Conservation (phyloP, 257 asterid genomes). For the Dorcoceras hygrometricum region DNA sequence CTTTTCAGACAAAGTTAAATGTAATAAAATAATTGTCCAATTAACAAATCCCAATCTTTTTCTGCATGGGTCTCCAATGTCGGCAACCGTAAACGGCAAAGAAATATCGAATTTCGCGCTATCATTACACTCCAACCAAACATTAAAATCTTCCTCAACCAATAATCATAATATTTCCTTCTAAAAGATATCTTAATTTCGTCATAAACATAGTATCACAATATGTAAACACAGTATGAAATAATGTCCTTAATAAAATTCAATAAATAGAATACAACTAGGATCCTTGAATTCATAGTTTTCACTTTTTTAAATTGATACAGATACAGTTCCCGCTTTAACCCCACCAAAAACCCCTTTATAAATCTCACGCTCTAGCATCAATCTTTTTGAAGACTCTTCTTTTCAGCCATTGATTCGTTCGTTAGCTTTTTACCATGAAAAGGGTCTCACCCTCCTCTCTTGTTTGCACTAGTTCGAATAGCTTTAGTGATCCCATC, state of each 20-base stretch:
- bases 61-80: too few species aligned
- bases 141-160: too few species aligned
- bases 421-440: background rate
- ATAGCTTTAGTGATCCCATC: constrained; percentile 3
- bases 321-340: constrained; percentile 16
- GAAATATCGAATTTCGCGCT: too few species aligned
- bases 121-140: too few species aligned
- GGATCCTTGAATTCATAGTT: constrained; percentile 27
- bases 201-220: too few species aligned
- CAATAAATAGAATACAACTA: background rate
- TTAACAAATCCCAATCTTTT: too few species aligned
- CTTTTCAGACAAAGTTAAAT: too few species aligned
- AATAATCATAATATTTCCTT: too few species aligned
- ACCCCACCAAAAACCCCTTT: constrained; percentile 4
- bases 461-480: constrained; percentile 1
- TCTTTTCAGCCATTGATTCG: constrained; percentile 9
- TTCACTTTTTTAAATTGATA: background rate
- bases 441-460: constrained; percentile 2
- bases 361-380: constrained; percentile 3
- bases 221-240: too few species aligned
- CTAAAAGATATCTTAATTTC: too few species aligned
- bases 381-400: background rate
- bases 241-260: background rate
- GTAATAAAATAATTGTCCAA: too few species aligned
- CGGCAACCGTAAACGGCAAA: too few species aligned